Evolutionary conservation across 345 rosid genomes (phyloP).

Genomic region (Salix dunnii): DNA sequence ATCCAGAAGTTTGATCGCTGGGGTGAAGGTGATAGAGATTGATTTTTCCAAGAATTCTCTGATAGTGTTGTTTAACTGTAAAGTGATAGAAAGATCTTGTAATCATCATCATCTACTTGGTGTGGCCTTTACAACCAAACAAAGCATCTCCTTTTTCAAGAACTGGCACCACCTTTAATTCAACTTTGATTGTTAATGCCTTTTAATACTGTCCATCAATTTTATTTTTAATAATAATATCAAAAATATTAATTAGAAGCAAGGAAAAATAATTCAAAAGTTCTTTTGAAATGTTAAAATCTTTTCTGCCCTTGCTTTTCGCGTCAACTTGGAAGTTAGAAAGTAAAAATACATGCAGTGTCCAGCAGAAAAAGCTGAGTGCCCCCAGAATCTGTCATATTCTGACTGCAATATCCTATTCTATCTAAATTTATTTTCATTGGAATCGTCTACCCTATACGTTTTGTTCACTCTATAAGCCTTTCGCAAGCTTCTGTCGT

Average conservation of each 20-base stretch:
- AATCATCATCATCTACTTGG: background rate
- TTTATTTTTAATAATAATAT: too few relatives aligned
- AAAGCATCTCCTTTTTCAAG: constrained; percentile 13
- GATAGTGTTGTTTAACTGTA: background rate
- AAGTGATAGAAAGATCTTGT: background rate
- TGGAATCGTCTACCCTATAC: too few relatives aligned
- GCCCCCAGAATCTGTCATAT: background rate
- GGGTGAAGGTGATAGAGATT: background rate
- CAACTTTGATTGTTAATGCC: background rate
- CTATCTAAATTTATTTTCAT: too few relatives aligned
- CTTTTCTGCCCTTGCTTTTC: background rate
- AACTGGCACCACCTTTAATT: background rate
- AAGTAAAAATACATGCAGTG: background rate
- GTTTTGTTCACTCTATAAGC: too few relatives aligned
- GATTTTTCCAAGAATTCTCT: constrained; percentile 6
- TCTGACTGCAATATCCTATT: too few relatives aligned
- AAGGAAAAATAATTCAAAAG: too few relatives aligned
- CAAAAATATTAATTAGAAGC: too few relatives aligned
- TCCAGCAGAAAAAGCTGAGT: background rate
- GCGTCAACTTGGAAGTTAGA: background rate
- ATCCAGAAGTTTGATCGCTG: background rate
- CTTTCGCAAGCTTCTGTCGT: too few relatives aligned
- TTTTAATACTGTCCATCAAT: too few relatives aligned
- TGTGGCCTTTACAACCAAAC: background rate
- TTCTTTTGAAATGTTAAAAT: too few relatives aligned